Base-by-base conservation (phyloP, 352 stramenopile species). In the Phytophthora tentaculata region DNA sequence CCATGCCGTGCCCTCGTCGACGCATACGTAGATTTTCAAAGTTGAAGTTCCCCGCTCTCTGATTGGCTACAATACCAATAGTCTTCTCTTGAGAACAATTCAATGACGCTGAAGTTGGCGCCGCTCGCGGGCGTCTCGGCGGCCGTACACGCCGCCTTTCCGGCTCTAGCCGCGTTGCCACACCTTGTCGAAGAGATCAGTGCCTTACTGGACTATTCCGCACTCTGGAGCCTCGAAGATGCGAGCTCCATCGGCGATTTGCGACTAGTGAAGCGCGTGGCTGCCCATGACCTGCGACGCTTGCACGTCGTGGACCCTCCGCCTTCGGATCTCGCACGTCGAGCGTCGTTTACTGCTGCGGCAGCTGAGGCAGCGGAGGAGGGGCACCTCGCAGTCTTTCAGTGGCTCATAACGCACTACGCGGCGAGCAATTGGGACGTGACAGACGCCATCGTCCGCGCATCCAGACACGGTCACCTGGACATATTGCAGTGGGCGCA, bases 391-490 rank as follows among this genome's bases (percentile, higher is more conserved):
- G 8, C 13, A 4, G 60, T 72, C 9, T 72, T 79, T 5, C 55
- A 67, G 39, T 79, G 72, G 72, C 72, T 79, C 23, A 47, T 76
- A 26, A 65, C 48, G 24, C 61, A 64, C 53, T 71, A 69, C 24
- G 57, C 52, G 12, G 20, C 56, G n/a, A 66, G 20, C 50, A 22
- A 32, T 14, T 62, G 64, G 45, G 64, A 72, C 35, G 59, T 79
- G 28, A 70, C 69, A 41, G 53, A 69, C 22, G 72, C 68, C 23
- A 74, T 77, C 37, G 55, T 69, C 26, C 68, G 71, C 16, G 72
- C 72, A 14, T 61, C 68, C 5, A 56, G 68, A 44, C 72, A 71
- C 48, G 72, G 68, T 0, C 68, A 74, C 20, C 23, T 79, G 29
- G 29, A 48, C 8, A 50, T 76, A 10, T 39, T 79, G 48, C 44